A percentile compares a stretch with the other conserved stretches of the same genome.
Evolutionary conservation across 1,284 basidiomycete genomes (phyloP).

Genomic region (Heterobasidion occidentale): DNA sequence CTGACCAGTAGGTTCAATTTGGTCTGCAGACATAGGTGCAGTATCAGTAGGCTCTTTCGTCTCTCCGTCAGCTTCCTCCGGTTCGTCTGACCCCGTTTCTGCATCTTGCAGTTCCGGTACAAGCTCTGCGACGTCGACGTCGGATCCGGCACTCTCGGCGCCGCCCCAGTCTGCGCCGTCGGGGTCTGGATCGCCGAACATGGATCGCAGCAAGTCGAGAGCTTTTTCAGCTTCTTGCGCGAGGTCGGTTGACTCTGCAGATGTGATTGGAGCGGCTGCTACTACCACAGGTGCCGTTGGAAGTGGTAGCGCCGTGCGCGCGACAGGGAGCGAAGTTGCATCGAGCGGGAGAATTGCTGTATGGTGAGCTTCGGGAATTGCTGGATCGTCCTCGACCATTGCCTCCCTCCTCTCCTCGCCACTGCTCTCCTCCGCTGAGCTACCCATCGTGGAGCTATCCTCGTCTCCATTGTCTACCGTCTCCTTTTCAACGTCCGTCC

Average conservation of each 20-base stretch:
- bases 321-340: background rate
- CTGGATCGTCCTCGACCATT: conserved; percentile 1
- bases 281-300: background rate
- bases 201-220: conserved; percentile 39
- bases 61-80: conserved; percentile 24
- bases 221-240: conserved; percentile 36
- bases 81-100: conserved; percentile 13
- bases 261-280: conserved; percentile 3
- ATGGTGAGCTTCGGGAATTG: background rate
- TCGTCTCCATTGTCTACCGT: conserved; percentile 5
- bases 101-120: conserved; percentile 13
- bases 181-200: conserved; percentile 35
- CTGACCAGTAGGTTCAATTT: background rate
- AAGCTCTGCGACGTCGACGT: conserved; percentile 37
- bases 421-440: conserved; percentile 8
- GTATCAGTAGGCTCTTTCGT: background rate
- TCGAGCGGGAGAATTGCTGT: background rate
- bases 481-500: background rate
- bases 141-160: conserved; percentile 43
- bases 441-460: background rate
- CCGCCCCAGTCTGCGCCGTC: conserved; percentile 40
- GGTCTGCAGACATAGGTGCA: background rate
- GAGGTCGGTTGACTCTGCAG: conserved; percentile 24
- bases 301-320: conserved; percentile 1
- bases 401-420: conserved; percentile 11